These are phyloP conservation scores for Cucurbita ficifolia DNA, from an alignment of 306 rosid genomes.

Conservation along the genomic window DNA sequence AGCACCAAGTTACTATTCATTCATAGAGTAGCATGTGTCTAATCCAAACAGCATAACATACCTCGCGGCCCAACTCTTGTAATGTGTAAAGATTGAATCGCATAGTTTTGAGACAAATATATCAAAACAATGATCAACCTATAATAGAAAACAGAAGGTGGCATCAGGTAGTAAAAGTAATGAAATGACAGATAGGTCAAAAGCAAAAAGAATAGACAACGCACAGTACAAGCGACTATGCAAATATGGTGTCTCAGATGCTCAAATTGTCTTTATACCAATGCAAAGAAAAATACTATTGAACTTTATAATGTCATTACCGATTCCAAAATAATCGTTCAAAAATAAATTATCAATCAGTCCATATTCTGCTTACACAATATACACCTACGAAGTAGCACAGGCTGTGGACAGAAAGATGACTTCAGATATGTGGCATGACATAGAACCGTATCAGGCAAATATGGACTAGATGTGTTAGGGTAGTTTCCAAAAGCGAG, in stretches of 20 bases:
- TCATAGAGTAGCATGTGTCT: slow-evolving; percentile 13
- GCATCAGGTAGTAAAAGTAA: background rate
- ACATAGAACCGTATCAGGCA: background rate
- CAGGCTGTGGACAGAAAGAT: background rate
- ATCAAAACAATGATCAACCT: slow-evolving; percentile 97
- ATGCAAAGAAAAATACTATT: background rate
- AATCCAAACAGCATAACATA: slow-evolving; percentile 19
- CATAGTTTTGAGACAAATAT: slow-evolving; percentile 70
- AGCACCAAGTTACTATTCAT: slow-evolving; percentile 5
- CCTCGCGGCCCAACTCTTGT: slow-evolving; percentile 99
- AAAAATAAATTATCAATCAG: background rate
- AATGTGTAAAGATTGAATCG: slow-evolving; percentile 65
- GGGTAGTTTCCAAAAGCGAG: background rate
- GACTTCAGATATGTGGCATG: background rate
- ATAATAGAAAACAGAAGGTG: background rate
- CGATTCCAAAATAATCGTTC: background rate
- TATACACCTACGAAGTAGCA: background rate
- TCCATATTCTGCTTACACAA: background rate
- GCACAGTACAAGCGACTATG: background rate
- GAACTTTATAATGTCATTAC: background rate
- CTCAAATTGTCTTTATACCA: background rate
- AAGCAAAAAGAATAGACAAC: background rate
- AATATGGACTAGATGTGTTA: background rate
- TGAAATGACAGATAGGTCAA: background rate
- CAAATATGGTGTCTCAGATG: background rate